Base-by-base conservation (phyloP, 805 yeast genomes). In the Pichia exigua region DNA sequence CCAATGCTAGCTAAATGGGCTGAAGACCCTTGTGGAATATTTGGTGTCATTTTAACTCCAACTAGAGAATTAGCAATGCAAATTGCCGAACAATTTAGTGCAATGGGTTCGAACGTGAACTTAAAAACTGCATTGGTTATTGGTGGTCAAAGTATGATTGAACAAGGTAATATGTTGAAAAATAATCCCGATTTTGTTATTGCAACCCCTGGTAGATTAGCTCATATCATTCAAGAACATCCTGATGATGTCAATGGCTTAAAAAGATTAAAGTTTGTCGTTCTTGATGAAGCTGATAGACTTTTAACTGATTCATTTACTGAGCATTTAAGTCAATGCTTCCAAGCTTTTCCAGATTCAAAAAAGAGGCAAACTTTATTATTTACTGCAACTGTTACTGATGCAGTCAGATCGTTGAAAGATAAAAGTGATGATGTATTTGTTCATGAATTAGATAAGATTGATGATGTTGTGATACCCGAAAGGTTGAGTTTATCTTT, bases 1-100 rank as follows among this genome's bases (percentile, higher is more conserved):
- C 99, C 99, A 2, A 92, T 94, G 88, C 73, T 94, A 51, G 81
- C 95, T 1, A 77, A 85, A 62, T 94, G 98, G 97, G 87, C 97
- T 0, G 86, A 84, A 58, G 98, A 94, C 65, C 99, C 99, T 1
- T 78, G 78, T 66, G 99, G 97, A 1, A 86, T 94, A 40, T 94
- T 75, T 67, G 99, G 97, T 3, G 71, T 94, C 2, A 78, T 94
- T 1, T 67, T 94, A 51, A 94, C 99, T 0, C 99, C 99, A 4
- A 85, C 92, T 0, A 75, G 99, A 68, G 99, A 94, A 65, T 75
- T 92, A 61, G 99, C 99, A 0, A 73, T 90, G 65, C 99, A 94
- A 66, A 94, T 94, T 30, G 97, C 97, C 2, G 99, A 94, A 64
- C 99, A 94, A 67, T 89, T 90, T 65, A 77, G 88, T 2, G 99